A percentile compares a stretch with the other conserved stretches of the same genome.
Evolutionary conservation across 352 stramenopile species (phyloP).

Genomic region (Phytophthora ramorum): DNA sequence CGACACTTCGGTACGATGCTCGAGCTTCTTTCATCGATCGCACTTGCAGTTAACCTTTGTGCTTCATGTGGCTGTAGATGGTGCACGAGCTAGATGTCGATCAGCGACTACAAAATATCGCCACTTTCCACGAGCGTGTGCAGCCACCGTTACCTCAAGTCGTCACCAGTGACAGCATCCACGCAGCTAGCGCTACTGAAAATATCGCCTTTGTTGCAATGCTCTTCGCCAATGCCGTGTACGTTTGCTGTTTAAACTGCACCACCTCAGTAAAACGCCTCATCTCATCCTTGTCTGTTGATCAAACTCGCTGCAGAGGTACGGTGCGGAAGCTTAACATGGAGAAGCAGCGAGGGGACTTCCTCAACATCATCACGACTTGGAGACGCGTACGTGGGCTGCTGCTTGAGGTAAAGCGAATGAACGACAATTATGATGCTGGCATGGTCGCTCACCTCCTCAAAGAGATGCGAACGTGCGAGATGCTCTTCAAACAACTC

Average conservation of each 20-base stretch:
- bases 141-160: constrained; percentile 71
- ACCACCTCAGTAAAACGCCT: not conserved
- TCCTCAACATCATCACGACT: constrained; percentile 73
- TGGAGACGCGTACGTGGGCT: constrained; percentile 80
- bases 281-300: constrained; percentile 2
- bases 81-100: constrained; percentile 80
- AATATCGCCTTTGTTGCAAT: constrained; percentile 85
- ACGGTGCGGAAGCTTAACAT: constrained; percentile 62
- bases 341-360: constrained; percentile 66
- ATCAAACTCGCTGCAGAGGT: constrained; percentile 31
- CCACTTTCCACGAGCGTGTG: constrained; percentile 69
- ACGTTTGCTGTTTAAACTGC: constrained; percentile 24
- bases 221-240: constrained; percentile 78
- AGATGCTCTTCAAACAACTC: constrained; percentile 81
- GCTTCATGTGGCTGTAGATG: constrained; percentile 54
- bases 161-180: constrained; percentile 77
- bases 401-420: constrained; percentile 66
- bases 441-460: constrained; percentile 75
- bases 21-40: not conserved
- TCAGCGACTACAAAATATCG: constrained; percentile 72
- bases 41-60: not conserved
- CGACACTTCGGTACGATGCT: constrained; percentile 49
- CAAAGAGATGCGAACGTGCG: constrained; percentile 84
- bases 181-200: constrained; percentile 61
- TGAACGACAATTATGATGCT: constrained; percentile 78